Base-by-base conservation (phyloP, 2,329 filamentous ascomycete genomes). In the Domatiomyces globalis region DNA sequence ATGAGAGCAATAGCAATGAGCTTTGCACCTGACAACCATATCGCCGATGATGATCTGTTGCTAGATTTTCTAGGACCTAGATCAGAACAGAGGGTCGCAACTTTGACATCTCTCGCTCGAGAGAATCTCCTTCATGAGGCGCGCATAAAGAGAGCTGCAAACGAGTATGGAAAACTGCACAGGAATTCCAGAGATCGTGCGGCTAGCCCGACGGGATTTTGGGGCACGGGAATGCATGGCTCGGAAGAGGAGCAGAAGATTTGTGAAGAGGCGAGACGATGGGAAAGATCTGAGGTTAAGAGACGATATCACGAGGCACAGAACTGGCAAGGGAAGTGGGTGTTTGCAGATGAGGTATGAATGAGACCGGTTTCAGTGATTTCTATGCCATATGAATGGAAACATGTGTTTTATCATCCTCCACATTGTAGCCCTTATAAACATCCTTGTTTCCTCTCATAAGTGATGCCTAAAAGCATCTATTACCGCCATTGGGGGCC, bases 211-310 rank as follows among this genome's bases (percentile, higher is more conserved):
- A 87, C 87, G 1, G 89, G 88, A 0, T 96, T 87, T 64, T 98
- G 92, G 92, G 76, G 86, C 50, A 77, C 84, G 1, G 90, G 94
- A 59, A 94, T 98, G 64, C 89, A 90, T 1, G 80, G 72, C 22
- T 95, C 92, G 1, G 92, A 96, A 65, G 86, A 95, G 66, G 68
- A 82, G 25, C 72, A 78, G 58, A 70, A 73, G 49, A 80, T 90
- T 60, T 77, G 77, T 52, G 74, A 76, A 54, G 80, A 81, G 62
- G 84, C 84, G 0, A 73, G 72, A n/a, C 74, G 73, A 59, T 69
- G 78, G 54, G 82, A 85, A 63, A 76, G 74, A 57, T 72, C 79
- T 48, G 75, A 79, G 51, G 74, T 95, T 1, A 76, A 81, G 57
- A 81, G 86, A 62, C 78, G 88, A 62, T 84, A 87, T 67, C 74